These are phyloP conservation scores for Yarrowia porcina DNA, from an alignment of 805 yeast genomes.

Conservation along the genomic window DNA sequence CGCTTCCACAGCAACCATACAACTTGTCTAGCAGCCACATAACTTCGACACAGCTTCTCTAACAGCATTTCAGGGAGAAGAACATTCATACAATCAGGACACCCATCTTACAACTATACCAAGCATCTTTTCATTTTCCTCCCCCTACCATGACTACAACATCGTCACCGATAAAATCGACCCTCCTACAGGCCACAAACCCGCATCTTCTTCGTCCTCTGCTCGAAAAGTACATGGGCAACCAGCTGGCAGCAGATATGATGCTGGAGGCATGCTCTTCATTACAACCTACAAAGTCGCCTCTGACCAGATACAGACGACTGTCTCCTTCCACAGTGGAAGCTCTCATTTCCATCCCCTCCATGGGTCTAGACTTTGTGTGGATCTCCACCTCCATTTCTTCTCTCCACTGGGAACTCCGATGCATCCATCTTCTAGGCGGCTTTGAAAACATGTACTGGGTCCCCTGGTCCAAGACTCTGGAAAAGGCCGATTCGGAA, in stretches of 20 bases:
- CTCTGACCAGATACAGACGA: not conserved
- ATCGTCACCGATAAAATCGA: not conserved
- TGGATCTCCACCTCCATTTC: slow-evolving; percentile 32
- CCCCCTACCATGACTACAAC: too few relatives aligned
- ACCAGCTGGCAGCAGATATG: not conserved
- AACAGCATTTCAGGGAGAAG: too few relatives aligned
- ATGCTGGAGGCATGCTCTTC: not conserved
- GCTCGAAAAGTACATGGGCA: slow-evolving; percentile 16
- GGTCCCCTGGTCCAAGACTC: slow-evolving; percentile 29
- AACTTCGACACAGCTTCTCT: too few relatives aligned
- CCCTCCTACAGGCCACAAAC: not conserved
- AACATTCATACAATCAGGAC: too few relatives aligned
- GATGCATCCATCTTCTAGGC: slow-evolving; percentile 29
- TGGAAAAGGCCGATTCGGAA: slow-evolving; percentile 29
- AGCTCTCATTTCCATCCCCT: slow-evolving; percentile 25
- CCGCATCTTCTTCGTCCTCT: not conserved
- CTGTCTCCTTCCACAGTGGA: slow-evolving; percentile 27
- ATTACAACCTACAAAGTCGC: not conserved
- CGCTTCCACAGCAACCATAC: too few relatives aligned
- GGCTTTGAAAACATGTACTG: slow-evolving; percentile 32
- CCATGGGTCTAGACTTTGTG: slow-evolving; percentile 29
- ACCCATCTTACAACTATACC: too few relatives aligned
- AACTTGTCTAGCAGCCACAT: too few relatives aligned
- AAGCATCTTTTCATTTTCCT: too few relatives aligned
- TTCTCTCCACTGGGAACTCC: slow-evolving; percentile 28